These are phyloP conservation scores for Vitis cinerea DNA, from an alignment of 164 flowering plant species.

Conservation along the genomic window DNA sequence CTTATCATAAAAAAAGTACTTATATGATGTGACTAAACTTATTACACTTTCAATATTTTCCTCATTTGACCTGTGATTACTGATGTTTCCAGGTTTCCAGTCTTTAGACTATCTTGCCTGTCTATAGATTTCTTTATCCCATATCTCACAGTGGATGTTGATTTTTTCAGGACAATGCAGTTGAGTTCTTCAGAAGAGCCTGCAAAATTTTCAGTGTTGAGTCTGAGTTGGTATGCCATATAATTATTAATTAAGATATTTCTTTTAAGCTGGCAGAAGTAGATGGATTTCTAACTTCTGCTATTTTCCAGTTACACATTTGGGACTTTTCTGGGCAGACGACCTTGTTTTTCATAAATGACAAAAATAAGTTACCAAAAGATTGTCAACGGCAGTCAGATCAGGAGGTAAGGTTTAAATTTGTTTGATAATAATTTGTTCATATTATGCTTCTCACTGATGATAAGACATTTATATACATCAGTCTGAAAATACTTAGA, in stretches of 20 bases:
- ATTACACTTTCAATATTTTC: no score
- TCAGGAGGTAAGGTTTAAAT: slow-evolving; percentile 48
- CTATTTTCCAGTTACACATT: slow-evolving; percentile 46
- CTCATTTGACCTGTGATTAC: no score
- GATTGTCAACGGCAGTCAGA: slow-evolving; percentile 48
- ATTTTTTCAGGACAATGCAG: slow-evolving; percentile 65
- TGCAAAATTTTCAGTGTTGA: slow-evolving; percentile 86
- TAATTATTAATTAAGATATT: slow-evolving; percentile 1
- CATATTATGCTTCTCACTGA: no score
- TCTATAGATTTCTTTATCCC: neutral
- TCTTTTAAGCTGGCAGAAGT: neutral
- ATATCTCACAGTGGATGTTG: neutral
- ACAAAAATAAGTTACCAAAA: slow-evolving; percentile 30
- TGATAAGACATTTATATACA: no score
- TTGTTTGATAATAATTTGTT: neutral
- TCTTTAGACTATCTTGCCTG: neutral
- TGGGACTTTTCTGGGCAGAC: slow-evolving; percentile 75
- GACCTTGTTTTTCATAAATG: slow-evolving; percentile 31
- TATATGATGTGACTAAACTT: no score
- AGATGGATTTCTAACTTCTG: slow-evolving; percentile 12
- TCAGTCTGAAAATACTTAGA: no score
- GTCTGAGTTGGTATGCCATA: slow-evolving; percentile 50
- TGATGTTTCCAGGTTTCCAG: neutral
- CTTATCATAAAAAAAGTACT: no score
- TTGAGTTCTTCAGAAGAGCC: slow-evolving; percentile 82